phyloP scores from a whole-genome alignment of 2,329 filamentous ascomycete species.

The Pyrenochaeta sp. region DNA sequence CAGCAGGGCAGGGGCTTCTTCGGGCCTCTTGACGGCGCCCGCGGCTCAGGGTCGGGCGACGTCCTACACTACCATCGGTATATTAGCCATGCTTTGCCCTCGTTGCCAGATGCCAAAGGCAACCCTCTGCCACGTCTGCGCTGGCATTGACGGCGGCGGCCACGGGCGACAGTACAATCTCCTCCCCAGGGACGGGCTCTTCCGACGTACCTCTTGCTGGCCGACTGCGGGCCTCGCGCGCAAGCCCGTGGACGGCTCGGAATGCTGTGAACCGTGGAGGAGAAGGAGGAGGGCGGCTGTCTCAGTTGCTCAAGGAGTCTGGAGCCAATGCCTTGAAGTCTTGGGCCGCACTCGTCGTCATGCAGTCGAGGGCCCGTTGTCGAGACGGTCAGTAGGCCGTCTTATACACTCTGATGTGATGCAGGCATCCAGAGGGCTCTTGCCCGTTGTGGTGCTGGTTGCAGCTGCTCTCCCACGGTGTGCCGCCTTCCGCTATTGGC shows the following conservation, averaged over 20 bases:
- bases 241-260: constrained; percentile 16
- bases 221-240: constrained; percentile 8
- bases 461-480: constrained; percentile 39
- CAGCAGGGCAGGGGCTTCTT: constrained; percentile 18
- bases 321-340: constrained; percentile 36
- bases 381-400: constrained; percentile 36
- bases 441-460: constrained; percentile 42
- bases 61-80: constrained; percentile 32
- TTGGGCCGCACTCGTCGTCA: constrained; percentile 34
- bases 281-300: constrained; percentile 26
- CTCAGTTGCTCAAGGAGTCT: constrained; percentile 30
- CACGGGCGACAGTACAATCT: too few relatives aligned
- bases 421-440: constrained; percentile 27
- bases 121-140: background rate
- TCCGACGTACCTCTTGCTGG: constrained; percentile 32
- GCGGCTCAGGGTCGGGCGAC: constrained; percentile 14
- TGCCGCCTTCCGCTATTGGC: constrained; percentile 44
- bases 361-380: constrained; percentile 29
- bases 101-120: constrained; percentile 1
- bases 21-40: constrained; percentile 21
- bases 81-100: constrained; percentile 43
- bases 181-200: constrained; percentile 25
- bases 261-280: constrained; percentile 26
- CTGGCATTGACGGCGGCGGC: constrained; percentile 11
- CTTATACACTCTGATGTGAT: constrained; percentile 43